Conservation (phyloP, 345 rosid species). For the Bretschneidera sinensis region DNA sequence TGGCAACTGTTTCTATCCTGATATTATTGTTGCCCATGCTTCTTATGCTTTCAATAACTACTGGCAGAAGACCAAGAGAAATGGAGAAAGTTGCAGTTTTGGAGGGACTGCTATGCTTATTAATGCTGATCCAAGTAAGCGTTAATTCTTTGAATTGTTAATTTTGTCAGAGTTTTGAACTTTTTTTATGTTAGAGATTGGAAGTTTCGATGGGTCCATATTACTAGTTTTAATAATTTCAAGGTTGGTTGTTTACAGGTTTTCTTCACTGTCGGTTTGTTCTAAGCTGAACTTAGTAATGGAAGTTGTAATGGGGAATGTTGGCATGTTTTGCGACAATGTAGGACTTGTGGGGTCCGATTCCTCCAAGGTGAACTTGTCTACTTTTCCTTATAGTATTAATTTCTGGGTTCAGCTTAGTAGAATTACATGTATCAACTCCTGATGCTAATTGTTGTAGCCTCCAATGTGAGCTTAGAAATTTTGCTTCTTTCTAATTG, state of each 20-base stretch:
- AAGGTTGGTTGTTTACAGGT: conserved; percentile 38
- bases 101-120: conserved; percentile 80
- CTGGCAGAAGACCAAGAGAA: conserved; percentile 65
- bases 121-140: conserved; percentile 62
- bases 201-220: too few species aligned
- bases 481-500: neutral
- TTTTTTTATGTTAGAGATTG: too few species aligned
- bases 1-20: conserved; percentile 61
- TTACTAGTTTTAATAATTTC: neutral
- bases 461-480: neutral
- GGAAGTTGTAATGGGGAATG: too few species aligned
- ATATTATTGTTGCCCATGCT: conserved; percentile 58
- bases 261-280: conserved; percentile 57
- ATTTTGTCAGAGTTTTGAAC: neutral
- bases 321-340: neutral
- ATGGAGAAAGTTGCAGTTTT: conserved; percentile 56
- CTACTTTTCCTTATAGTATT: too few species aligned
- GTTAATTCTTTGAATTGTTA: neutral
- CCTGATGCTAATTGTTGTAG: too few species aligned
- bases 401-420: too few species aligned
- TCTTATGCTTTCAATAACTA: conserved; percentile 71
- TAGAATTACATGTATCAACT: neutral
- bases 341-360: neutral
- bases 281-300: conserved; percentile 34
- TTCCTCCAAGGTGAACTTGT: too few species aligned